phyloP scores from a whole-genome alignment of 306 rosid species.

The Malus fusca region DNA sequence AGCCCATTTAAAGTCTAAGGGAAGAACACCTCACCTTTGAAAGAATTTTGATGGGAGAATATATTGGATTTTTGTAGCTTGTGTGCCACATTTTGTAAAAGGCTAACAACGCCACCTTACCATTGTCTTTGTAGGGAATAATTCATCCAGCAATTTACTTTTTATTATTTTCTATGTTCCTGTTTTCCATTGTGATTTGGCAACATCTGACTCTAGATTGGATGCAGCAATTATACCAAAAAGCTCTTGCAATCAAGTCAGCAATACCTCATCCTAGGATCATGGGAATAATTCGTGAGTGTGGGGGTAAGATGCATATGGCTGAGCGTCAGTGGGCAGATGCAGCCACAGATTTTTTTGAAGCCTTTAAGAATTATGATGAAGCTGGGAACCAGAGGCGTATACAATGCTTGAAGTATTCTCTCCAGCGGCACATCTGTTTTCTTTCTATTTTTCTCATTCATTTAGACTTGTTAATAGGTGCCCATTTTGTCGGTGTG shows the following conservation, averaged over 20 bases:
- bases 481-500: neutral
- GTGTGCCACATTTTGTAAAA: neutral
- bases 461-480: neutral
- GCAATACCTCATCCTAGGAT: slow-evolving; percentile 99
- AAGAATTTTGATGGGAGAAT: neutral
- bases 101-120: neutral
- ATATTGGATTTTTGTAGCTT: neutral
- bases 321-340: slow-evolving; percentile 99
- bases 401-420: slow-evolving; percentile 93
- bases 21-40: neutral
- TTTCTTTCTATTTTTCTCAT: neutral
- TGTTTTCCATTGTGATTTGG: slow-evolving; percentile 7
- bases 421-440: neutral
- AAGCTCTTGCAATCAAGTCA: slow-evolving; percentile 93
- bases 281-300: slow-evolving; percentile 96
- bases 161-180: slow-evolving; percentile 2
- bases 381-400: slow-evolving; percentile 99
- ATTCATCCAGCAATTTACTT: neutral
- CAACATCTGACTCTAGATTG: slow-evolving; percentile 14
- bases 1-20: neutral
- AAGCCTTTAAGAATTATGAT: slow-evolving; percentile 90
- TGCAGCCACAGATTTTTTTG: slow-evolving; percentile 95
- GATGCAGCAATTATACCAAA: slow-evolving; percentile 96
- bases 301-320: slow-evolving; percentile 99
- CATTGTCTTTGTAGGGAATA: neutral